Base-by-base conservation (phyloP, 805 yeast species). In the Saturnispora zaruensis region DNA sequence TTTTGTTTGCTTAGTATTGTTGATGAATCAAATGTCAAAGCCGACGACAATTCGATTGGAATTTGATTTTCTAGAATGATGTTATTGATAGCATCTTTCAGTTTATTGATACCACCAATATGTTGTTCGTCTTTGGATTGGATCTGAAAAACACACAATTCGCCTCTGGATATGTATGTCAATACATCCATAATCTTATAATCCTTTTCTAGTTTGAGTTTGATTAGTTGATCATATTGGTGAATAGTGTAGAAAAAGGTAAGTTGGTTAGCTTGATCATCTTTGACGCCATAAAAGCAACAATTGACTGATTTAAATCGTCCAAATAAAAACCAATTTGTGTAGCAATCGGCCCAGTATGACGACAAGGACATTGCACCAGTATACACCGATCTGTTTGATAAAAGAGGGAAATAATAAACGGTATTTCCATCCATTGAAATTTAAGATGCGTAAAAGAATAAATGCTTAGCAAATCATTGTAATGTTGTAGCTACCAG, bases 51-150 rank as follows among this genome's bases (percentile, higher is more conserved):
- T 47, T 58, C 60, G 30, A 66, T 45, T 1, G 54, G 42, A 21
- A 66, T 37, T 7, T 55, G 49, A 41, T 60, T 60, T 38, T 62
- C 67, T 25, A 52, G 50, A 3, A 65, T 58, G 2, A 66, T 59
- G 45, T 60, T 63, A 41, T 59, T 66, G 18, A 66, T 57, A 1
- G 68, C 67, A 49, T 66, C 67, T 48, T 57, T 62, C 20, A 66
- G 49, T 48, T 61, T 65, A 38, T 59, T 58, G 48, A 65, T 63
- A 0, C 64, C 66, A 18, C 61, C 50, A 33, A 55, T 57, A 2
- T 58, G 18, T 44, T 48, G 45, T 26, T 33, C 30, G 32, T 24
- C 41, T 9, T 48, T 38, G 16, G 34, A 45, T 46, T 62, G 64
- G 8, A 64, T 48, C 48, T 64, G 68, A 45, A 64, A 65, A 5